These are phyloP conservation scores for Solanum virginianum DNA, from an alignment of 257 asterid species.

Conservation along the genomic window DNA sequence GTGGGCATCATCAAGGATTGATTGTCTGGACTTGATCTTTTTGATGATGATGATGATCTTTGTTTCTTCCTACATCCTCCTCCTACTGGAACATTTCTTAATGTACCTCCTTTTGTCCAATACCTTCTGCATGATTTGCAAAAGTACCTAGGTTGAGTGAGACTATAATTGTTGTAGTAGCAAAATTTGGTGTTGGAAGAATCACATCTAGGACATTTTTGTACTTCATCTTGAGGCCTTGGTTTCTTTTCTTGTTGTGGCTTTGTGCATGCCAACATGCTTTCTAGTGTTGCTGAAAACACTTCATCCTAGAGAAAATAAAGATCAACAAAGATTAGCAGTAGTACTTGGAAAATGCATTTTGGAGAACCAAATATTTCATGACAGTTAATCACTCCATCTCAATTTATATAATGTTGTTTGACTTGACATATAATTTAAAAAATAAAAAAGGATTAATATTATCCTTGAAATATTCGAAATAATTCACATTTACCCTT, in stretches of 20 bases:
- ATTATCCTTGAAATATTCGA: too few species aligned
- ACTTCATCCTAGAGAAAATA: constrained; percentile 34
- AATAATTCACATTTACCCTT: too few species aligned
- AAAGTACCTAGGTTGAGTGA: constrained; percentile 87
- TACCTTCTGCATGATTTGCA: constrained; percentile 87
- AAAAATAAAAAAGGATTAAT: neutral
- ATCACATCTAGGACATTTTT: constrained; percentile 86
- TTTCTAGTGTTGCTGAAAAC: constrained; percentile 62
- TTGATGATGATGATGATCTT: constrained; percentile 27
- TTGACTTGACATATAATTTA: neutral
- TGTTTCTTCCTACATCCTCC: constrained; percentile 86
- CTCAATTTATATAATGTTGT: neutral
- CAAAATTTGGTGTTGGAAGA: constrained; percentile 82
- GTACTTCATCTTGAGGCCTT: constrained; percentile 50
- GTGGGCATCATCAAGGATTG: constrained; percentile 4
- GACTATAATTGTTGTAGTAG: constrained; percentile 92
- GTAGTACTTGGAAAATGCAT: neutral
- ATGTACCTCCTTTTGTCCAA: constrained; percentile 96
- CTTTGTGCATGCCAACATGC: constrained; percentile 61
- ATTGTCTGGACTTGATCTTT: constrained; percentile 23
- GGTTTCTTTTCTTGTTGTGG: constrained; percentile 61
- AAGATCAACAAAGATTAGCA: neutral
- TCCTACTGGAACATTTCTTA: constrained; percentile 85
- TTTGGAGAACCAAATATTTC: neutral
- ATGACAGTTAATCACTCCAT: neutral